phyloP scores from a whole-genome alignment of 108 stramenopile species.

The Nitzschia sp. region DNA sequence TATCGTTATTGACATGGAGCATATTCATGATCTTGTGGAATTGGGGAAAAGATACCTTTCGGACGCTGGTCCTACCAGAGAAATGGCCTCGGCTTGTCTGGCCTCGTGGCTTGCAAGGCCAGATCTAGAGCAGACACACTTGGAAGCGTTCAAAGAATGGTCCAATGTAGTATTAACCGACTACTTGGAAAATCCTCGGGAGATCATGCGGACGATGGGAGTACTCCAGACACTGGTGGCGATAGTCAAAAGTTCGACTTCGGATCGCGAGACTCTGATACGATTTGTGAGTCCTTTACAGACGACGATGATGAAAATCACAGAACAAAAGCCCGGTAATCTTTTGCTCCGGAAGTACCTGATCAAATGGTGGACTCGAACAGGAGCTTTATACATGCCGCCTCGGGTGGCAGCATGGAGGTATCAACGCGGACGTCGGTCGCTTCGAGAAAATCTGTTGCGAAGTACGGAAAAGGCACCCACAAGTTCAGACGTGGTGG shows the following conservation, averaged over 20 bases:
- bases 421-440: slow-evolving; percentile 90
- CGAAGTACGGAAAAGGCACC: slow-evolving; percentile 1
- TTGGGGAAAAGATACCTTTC: slow-evolving; percentile 58
- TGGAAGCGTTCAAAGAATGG: slow-evolving; percentile 77
- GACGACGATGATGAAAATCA: slow-evolving; percentile 12
- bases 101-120: slow-evolving; percentile 90
- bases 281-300: slow-evolving; percentile 10
- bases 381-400: slow-evolving; percentile 88
- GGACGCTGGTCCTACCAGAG: slow-evolving; percentile 90
- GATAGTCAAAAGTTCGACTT: slow-evolving; percentile 65
- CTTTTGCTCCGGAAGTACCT: slow-evolving; percentile 79
- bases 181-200: slow-evolving; percentile 16
- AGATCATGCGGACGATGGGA: slow-evolving; percentile 74
- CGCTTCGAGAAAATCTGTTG: slow-evolving; percentile 75
- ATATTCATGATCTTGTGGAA: slow-evolving; percentile 37
- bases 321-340: slow-evolving; percentile 35
- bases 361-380: slow-evolving; percentile 91
- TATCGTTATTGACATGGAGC: slow-evolving; percentile 68
- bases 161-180: slow-evolving; percentile 42
- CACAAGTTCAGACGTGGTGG: too few species aligned
- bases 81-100: slow-evolving; percentile 90
- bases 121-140: slow-evolving; percentile 81
- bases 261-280: slow-evolving; percentile 49
- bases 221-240: slow-evolving; percentile 75
- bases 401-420: slow-evolving; percentile 93